phyloP scores from a whole-genome alignment of 345 rosid species.

The Stellera chamaejasme region DNA sequence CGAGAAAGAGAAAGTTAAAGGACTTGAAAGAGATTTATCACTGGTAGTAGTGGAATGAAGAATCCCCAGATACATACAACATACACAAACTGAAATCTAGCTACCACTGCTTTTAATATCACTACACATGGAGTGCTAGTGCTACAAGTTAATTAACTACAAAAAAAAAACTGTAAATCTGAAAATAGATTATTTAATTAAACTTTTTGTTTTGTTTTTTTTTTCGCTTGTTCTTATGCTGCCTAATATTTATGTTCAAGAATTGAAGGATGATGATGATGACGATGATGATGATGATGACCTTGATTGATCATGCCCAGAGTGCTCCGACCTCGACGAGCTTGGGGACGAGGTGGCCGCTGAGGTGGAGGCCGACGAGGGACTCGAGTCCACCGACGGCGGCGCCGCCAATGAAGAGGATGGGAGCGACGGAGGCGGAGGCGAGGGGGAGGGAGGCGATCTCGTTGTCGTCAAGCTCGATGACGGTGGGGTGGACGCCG shows the following conservation, averaged over 20 bases:
- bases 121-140: no score
- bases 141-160: no score
- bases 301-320: conserved; percentile 39
- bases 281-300: background rate
- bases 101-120: no score
- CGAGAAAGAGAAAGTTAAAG: background rate
- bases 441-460: conserved; percentile 50
- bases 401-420: conserved; percentile 75
- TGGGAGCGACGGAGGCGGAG: conserved; percentile 28
- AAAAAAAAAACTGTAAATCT: background rate
- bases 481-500: conserved; percentile 88
- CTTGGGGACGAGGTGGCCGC: conserved; percentile 81
- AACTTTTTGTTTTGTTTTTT: conserved; percentile 1
- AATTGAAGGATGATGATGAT: background rate
- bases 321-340: conserved; percentile 87
- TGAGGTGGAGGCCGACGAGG: conserved; percentile 79
- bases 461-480: conserved; percentile 88
- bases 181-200: conserved; percentile 3
- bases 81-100: no score
- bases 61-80: no score
- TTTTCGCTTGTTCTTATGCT: background rate
- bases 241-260: background rate
- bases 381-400: conserved; percentile 88
- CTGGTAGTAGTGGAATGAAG: no score
- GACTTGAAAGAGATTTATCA: background rate